These are phyloP conservation scores for Aspergillus sclerotiicarbonarius DNA, from an alignment of 495 filamentous ascomycete species.

Conservation along the genomic window DNA sequence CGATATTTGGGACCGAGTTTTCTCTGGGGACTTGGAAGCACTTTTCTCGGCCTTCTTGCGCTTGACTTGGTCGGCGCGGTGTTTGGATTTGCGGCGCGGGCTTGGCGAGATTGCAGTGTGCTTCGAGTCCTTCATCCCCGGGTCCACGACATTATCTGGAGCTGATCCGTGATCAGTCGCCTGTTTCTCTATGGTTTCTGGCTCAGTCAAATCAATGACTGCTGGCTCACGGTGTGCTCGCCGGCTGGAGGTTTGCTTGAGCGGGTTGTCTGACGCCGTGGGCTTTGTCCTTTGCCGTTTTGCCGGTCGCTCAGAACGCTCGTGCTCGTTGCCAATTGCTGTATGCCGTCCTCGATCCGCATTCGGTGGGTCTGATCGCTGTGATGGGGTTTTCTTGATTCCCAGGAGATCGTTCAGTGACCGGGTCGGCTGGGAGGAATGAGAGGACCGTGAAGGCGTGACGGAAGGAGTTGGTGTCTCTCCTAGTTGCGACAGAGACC, in stretches of 20 bases:
- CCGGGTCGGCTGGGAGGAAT: slow-evolving; percentile 36
- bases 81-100: background rate
- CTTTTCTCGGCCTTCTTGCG: background rate
- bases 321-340: background rate
- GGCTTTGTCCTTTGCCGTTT: slow-evolving; percentile 48
- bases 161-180: too few relatives aligned
- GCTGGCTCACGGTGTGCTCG: background rate
- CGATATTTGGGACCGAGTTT: background rate
- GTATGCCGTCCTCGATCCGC: slow-evolving; percentile 34
- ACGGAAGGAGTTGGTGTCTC: slow-evolving; percentile 12
- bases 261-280: slow-evolving; percentile 1
- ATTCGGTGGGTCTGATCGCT: slow-evolving; percentile 50
- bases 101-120: background rate
- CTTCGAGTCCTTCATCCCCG: too few relatives aligned
- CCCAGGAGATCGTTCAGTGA: slow-evolving; percentile 59
- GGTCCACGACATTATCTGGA: too few relatives aligned
- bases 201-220: slow-evolving; percentile 8
- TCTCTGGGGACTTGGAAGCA: too few relatives aligned
- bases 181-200: background rate
- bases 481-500: slow-evolving; percentile 22
- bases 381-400: slow-evolving; percentile 48
- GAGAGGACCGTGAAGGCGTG: slow-evolving; percentile 22
- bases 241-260: slow-evolving; percentile 1
- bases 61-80: background rate
- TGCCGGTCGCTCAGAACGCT: slow-evolving; percentile 15